Evolutionary conservation across 352 stramenopile genomes (phyloP), one percentile per base, ranked within the genome.

Genomic region (Plasmopara halstedii): DNA sequence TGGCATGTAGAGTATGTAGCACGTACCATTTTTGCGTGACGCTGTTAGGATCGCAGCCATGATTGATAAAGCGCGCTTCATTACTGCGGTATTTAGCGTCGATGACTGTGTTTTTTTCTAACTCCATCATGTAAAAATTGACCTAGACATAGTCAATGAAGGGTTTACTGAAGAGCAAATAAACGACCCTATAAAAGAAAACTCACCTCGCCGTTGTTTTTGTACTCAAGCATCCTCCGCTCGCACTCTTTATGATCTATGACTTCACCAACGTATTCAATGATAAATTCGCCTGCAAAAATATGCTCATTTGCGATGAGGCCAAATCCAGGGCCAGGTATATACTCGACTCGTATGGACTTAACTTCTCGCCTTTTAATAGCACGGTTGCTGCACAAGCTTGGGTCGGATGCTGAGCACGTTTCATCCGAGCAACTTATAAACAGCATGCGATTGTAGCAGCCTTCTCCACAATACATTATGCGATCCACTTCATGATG

Each of bases 51-150:
- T 94, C 83, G 44, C 90, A 97, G 53, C 85, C 95, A 56, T 97
- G 87, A 74, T 98, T 98, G 53, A 98, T 97, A 59, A 97, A 98
- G 19, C 94, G 80, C 27, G 91, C 92, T 20, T 97, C 84, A 51
- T 95, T 96, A 31, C 89, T 94, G 27, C 85, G 78, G 48, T 93
- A 74, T 37, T 83, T 83, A 17, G 83, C 85, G 38, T 96, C 85
- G 35, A 92, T 88, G 18, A 88, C 62, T 20, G 85, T 77, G 50
- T 88, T 79, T 21, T 89, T 88, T 60, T 88, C 80, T 26, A 92
- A 69, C 52, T 92, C 75, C 49, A 92, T 68, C 70, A 96, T 88
- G 62, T 94, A 96, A 35, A 86, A 88, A 36, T 88, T 77, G 6
- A 67, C 78, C 66, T 85, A 53, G 6, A n/a, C 7, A 35, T 8